Base-by-base conservation (phyloP, 495 filamentous ascomycete species). In the Patellaria atrata region DNA sequence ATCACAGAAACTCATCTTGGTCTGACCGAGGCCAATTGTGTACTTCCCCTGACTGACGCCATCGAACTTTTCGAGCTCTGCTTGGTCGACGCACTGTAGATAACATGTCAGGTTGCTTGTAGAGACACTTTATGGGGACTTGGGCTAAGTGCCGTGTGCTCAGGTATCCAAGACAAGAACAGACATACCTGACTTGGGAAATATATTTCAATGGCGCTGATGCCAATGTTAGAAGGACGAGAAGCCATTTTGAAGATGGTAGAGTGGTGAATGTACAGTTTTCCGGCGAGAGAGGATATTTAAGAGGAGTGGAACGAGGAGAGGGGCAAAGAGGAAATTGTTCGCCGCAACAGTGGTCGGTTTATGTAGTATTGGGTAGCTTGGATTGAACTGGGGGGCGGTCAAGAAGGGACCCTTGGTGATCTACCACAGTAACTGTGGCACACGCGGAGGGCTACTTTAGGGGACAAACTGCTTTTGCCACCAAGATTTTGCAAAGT, bases 1-100 rank as follows among this genome's bases (percentile, higher is more conserved):
- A 68, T 97, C 89, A 58, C 91, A 96, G 69, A 97, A 97, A 71
- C 79, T 86, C 89, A 97, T 97, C 65, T 89, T 94, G 46, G 87
- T 96, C 75, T 96, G 89, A 49, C 89, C 89, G 33, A 97, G 79
- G 66, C 89, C 89, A 63, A 97, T 97, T 46, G 89, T 97, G 70
- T 97, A 97, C 60, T 97, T 97, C 44, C 89, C 89, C 30, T 72
- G 56, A 51, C 73, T 75, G 45, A 94, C 91, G 59, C 86, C 89
- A 76, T 97, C 89, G 68, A 93, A 87, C 68, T 93, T 91, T 62
- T 97, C 89, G 37, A 97, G 72, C 53, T 94, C 86, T 35, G 71
- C 52, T 69, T 97, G 89, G 59, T 94, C 85, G 48, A 97, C 87
- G 60, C 89, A 97, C 89, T 96, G 52, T 14, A 36, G 31, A 9